Evolutionary conservation across 139 green algal genomes (phyloP).

Genomic region (Closterium sp.): DNA sequence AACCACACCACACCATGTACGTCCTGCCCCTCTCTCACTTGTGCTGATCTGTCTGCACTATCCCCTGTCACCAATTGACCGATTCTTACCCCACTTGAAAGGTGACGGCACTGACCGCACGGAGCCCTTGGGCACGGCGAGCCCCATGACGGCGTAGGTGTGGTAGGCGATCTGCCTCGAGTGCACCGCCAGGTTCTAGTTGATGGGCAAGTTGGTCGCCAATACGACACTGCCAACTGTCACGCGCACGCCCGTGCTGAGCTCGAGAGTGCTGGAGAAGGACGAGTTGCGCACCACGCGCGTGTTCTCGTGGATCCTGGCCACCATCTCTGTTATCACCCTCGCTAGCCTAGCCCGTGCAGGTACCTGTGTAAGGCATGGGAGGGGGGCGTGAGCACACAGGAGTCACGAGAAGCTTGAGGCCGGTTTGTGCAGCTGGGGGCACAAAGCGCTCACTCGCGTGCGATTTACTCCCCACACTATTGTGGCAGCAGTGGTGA

Average conservation of each 20-base stretch:
- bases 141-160: slow-evolving; percentile 62
- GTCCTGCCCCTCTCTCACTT: no score
- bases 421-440: no score
- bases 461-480: no score
- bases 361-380: slow-evolving; percentile 28
- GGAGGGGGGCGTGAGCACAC: background rate
- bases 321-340: slow-evolving; percentile 50
- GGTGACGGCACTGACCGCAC: no score
- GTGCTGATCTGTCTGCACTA: no score
- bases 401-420: no score
- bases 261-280: background rate
- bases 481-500: no score
- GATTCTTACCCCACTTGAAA: no score
- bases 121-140: slow-evolving; percentile 55
- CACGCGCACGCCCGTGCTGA: slow-evolving; percentile 24
- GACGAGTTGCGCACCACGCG: slow-evolving; percentile 31
- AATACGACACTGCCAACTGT: slow-evolving; percentile 59
- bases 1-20: no score
- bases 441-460: no score
- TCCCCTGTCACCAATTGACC: no score
- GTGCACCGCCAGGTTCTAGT: slow-evolving; percentile 70
- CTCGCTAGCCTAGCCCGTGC: slow-evolving; percentile 65
- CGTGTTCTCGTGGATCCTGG: slow-evolving; percentile 64
- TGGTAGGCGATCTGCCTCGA: slow-evolving; percentile 60
- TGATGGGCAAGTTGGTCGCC: slow-evolving; percentile 69